Evolutionary conservation across 1,284 basidiomycete genomes (phyloP).

Genomic region (Schizophyllum commune): DNA sequence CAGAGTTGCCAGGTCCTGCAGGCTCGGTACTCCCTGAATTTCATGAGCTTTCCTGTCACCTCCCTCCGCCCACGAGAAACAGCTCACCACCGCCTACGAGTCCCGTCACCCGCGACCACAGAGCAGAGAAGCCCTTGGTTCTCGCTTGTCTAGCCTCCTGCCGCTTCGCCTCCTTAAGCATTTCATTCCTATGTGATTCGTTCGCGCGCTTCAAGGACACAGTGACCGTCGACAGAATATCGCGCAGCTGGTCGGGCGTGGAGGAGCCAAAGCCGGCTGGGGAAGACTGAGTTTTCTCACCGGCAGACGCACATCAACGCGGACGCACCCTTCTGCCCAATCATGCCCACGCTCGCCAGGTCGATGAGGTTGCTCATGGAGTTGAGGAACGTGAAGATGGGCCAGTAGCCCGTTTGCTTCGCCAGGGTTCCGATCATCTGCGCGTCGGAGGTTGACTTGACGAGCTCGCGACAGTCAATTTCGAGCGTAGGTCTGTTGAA

Average conservation of each 20-base stretch:
- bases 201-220: conserved; percentile 3
- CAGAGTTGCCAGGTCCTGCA: conserved; percentile 4
- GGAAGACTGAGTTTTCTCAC: conserved; percentile 2
- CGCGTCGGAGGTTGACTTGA: conserved; percentile 63
- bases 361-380: conserved; percentile 86
- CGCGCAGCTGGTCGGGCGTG: conserved; percentile 79
- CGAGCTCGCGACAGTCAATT: conserved; percentile 77
- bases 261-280: conserved; percentile 81
- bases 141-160: background rate
- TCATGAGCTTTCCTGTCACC: too few relatives aligned
- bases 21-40: conserved; percentile 25
- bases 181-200: background rate
- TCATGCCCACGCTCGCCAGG: conserved; percentile 87
- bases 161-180: conserved; percentile 15
- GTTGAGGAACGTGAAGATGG: conserved; percentile 84
- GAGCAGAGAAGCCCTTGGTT: background rate
- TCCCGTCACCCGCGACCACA: background rate
- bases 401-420: conserved; percentile 84
- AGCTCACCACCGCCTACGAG: background rate
- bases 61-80: too few relatives aligned
- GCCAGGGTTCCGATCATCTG: conserved; percentile 67
- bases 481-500: conserved; percentile 26
- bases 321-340: conserved; percentile 90
- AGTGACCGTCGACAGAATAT: conserved; percentile 70
- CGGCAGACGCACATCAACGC: background rate